Base-by-base conservation (phyloP, 1,139 yeast species). In the Blastobotrys capitulatus region DNA sequence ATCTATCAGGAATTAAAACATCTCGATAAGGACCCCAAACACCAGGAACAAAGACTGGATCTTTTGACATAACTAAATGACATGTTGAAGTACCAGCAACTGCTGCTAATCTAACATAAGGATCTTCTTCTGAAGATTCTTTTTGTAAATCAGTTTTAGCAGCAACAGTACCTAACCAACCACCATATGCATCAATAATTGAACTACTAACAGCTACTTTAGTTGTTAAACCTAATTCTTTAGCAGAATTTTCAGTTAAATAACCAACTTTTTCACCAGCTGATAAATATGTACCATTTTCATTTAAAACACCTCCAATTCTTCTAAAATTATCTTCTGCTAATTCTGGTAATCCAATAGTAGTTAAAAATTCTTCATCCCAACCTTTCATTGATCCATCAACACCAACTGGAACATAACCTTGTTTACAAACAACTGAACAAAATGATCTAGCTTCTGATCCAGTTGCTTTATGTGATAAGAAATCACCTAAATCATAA, bases 11-110 rank as follows among this genome's bases (percentile, higher is more conserved):
- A 18, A 94, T 86, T 74, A 92, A 76, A 10, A 87, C 96, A 66
- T 90, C 96, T 61, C 89, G 78, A 70, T 92, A 92, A 2, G 98
- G 98, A 19, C 98, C 98, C 98, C 98, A 92, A 32, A 92, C 97
- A 51, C 98, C 98, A 45, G 88, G 81, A 13, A 92, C 97, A 66
- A 92, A 90, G 45, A 88, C 80, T 0, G 96, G 86, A 31, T 86
- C 84, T 55, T 80, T 77, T 34, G 96, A 85, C 78, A 90, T 77
- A 52, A 89, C 90, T 60, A 92, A 80, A 67, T 92, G 98, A 66
- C 98, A 92, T 1, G 98, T 92, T 1, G 97, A 89, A 6, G 98
- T 92, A 54, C 98, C 98, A 0, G 98, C 98, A 26, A 92, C 97
- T 1, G 97, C 96, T 15, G 98, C 97, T 59, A 92, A 74, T 60